Evolutionary conservation across 2,329 filamentous ascomycete genomes (phyloP).

Genomic region (Trichoderma guizhouense): DNA sequence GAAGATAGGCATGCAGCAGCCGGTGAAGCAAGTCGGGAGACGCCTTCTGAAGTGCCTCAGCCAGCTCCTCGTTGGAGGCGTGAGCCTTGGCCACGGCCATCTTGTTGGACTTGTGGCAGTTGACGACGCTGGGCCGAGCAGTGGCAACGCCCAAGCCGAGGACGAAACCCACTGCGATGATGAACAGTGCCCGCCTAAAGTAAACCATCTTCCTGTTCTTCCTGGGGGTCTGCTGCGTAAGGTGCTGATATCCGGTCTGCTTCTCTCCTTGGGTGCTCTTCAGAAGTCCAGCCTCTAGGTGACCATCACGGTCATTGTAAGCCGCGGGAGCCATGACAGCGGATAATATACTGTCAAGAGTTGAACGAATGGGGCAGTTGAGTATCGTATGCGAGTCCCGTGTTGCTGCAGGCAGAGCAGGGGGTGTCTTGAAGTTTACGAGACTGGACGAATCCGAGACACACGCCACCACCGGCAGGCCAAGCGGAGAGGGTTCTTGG

Average conservation of each 20-base stretch:
- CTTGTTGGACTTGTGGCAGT: slow-evolving; percentile 14
- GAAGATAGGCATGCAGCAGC: slow-evolving; percentile 61
- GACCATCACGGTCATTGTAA: slow-evolving; percentile 13
- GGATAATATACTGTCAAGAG: background rate
- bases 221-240: background rate
- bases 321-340: slow-evolving; percentile 21
- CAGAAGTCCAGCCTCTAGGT: slow-evolving; percentile 26
- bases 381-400: background rate
- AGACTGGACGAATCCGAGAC: slow-evolving; percentile 13
- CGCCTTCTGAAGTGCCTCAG: slow-evolving; percentile 44
- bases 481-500: slow-evolving; percentile 8
- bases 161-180: slow-evolving; percentile 27
- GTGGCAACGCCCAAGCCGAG: slow-evolving; percentile 26
- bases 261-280: slow-evolving; percentile 26
- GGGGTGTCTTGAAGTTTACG: slow-evolving; percentile 15
- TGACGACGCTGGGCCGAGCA: slow-evolving; percentile 9
- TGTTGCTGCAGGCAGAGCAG: slow-evolving; percentile 10
- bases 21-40: slow-evolving; percentile 61
- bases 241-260: slow-evolving; percentile 13
- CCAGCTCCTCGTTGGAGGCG: slow-evolving; percentile 27
- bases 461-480: slow-evolving; percentile 8
- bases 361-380: background rate
- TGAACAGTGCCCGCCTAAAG: slow-evolving; percentile 18
- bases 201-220: slow-evolving; percentile 22
- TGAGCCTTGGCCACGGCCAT: slow-evolving; percentile 14